Evolutionary conservation across 2,329 filamentous ascomycete species (phyloP).

Genomic region (Claviceps fusiformis): DNA sequence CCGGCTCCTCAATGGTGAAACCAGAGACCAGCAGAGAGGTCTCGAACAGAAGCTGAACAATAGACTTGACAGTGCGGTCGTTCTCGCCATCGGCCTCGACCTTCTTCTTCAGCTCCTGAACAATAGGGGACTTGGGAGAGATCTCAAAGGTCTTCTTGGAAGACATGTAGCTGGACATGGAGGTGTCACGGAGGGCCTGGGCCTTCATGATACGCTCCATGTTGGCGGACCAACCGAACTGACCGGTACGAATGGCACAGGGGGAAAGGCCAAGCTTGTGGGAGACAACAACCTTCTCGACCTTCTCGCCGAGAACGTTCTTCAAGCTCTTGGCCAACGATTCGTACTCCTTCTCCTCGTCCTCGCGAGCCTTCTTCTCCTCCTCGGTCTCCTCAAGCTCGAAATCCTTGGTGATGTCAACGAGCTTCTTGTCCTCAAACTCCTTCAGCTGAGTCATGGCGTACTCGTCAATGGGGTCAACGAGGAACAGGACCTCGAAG

Average conservation of each 20-base stretch:
- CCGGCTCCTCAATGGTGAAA: conserved; percentile 98
- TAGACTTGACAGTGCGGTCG: conserved; percentile 98
- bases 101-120: conserved; percentile 99
- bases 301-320: conserved; percentile 98
- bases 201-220: conserved; percentile 99
- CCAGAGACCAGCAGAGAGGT: conserved; percentile 96
- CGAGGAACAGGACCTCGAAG: conserved; percentile 98
- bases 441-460: conserved; percentile 99
- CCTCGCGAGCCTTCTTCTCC: conserved; percentile 93
- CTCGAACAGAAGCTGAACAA: conserved; percentile 97
- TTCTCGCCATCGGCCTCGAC: conserved; percentile 95
- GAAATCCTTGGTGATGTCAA: conserved; percentile 99
- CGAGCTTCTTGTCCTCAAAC: conserved; percentile 99
- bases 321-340: conserved; percentile 89
- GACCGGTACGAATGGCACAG: conserved; percentile 97
- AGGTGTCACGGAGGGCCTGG: conserved; percentile 97
- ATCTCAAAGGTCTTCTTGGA: conserved; percentile 99
- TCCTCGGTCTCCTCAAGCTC: conserved; percentile 99
- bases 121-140: conserved; percentile 93
- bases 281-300: conserved; percentile 98
- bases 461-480: conserved; percentile 98
- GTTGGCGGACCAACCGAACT: conserved; percentile 99
- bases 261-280: conserved; percentile 93
- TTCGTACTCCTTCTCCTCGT: conserved; percentile 98
- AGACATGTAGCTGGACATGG: conserved; percentile 99